Evolutionary conservation across 1,139 yeast genomes (phyloP).

Genomic region (Suhomyces maxii): DNA sequence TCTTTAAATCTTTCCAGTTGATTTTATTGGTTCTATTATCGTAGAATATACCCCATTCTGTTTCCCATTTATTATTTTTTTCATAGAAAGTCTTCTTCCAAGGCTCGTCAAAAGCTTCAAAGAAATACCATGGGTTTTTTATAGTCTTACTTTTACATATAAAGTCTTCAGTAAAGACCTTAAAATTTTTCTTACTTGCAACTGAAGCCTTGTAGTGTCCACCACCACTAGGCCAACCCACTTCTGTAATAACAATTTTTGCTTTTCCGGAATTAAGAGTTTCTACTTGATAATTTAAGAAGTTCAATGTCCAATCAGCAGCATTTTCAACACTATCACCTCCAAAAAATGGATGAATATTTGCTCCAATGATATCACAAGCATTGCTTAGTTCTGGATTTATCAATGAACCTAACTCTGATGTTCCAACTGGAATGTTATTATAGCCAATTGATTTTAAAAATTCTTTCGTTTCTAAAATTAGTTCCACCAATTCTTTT

Average conservation of each 20-base stretch:
- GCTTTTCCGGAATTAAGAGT: conserved; percentile 24
- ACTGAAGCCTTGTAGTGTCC: conserved; percentile 47
- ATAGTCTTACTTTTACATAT: conserved; percentile 44
- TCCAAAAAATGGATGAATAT: conserved; percentile 68
- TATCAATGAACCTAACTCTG: conserved; percentile 52
- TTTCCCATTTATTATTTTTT: conserved; percentile 56
- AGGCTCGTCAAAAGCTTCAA: conserved; percentile 75
- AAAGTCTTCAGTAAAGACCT: conserved; percentile 52
- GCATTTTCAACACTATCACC: conserved; percentile 55
- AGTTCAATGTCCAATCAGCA: conserved; percentile 55
- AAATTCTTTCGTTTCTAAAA: conserved; percentile 42
- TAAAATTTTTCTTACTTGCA: conserved; percentile 48
- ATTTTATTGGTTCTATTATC: conserved; percentile 35
- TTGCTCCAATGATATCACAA: conserved; percentile 62
- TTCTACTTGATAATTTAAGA: conserved; percentile 43
- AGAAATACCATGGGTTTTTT: conserved; percentile 56
- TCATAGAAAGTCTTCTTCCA: conserved; percentile 60
- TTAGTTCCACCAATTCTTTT: conserved; percentile 39
- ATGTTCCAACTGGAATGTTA: conserved; percentile 54
- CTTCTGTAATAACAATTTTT: conserved; percentile 53
- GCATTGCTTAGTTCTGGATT: conserved; percentile 33
- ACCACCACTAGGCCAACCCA: conserved; percentile 74
- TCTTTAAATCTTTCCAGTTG: conserved; percentile 3
- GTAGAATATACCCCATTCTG: conserved; percentile 69
- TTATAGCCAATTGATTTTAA: conserved; percentile 31